These are phyloP conservation scores for Ensete glaucum DNA, from an alignment of 176 grass and related monocot species.

Conservation along the genomic window DNA sequence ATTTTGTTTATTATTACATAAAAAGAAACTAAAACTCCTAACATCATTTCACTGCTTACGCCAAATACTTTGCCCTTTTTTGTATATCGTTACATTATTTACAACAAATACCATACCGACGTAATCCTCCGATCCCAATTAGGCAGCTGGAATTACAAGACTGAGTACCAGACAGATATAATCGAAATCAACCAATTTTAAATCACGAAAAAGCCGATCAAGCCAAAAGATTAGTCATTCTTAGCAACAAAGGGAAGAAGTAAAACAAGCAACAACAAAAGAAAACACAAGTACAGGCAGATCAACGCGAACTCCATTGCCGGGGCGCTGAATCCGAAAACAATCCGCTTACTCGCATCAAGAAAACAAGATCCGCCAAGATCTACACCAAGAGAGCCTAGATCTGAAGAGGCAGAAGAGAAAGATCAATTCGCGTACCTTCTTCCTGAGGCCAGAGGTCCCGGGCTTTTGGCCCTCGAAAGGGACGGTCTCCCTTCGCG, in stretches of 20 bases:
- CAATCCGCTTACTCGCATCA: not conserved
- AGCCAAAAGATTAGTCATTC: too few species aligned
- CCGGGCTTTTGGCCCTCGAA: constrained; percentile 97
- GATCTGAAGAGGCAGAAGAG: not conserved
- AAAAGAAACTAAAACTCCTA: too few species aligned
- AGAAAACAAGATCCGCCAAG: not conserved
- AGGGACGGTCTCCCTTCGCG: not conserved
- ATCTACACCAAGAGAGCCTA: not conserved
- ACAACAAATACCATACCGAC: not conserved
- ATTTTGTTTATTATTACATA: too few species aligned
- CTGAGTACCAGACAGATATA: too few species aligned
- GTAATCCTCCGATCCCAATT: not conserved
- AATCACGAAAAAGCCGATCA: too few species aligned
- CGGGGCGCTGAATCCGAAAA: not conserved
- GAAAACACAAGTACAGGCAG: not conserved
- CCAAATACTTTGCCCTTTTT: not conserved
- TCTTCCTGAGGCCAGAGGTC: constrained; percentile 93
- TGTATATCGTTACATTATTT: not conserved
- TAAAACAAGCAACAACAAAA: not conserved
- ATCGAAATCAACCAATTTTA: too few species aligned
- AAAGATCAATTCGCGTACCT: constrained; percentile 26
- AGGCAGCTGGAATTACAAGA: not conserved
- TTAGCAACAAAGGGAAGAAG: not conserved
- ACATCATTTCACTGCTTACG: too few species aligned
- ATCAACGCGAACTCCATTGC: not conserved